Percentiles rank a stretch among this genome's conserved stretches.
Conservation (phyloP, 2,329 filamentous ascomycete genomes). For the Mollisiaceae sp. region DNA sequence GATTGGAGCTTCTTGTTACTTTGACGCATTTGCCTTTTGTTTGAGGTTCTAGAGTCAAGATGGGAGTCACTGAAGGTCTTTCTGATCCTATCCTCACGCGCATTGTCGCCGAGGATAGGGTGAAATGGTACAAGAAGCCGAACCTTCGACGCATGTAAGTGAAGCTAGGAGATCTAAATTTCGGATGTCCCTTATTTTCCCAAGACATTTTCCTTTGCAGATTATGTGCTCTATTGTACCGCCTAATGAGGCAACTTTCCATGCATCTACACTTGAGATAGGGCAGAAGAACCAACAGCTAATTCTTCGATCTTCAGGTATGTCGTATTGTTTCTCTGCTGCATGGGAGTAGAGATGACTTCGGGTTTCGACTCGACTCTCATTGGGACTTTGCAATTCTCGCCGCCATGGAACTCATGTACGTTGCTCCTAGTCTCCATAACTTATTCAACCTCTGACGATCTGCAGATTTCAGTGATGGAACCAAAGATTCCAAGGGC, state of each 20-base stretch:
- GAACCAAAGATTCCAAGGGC: conserved; percentile 17
- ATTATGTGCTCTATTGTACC: no score
- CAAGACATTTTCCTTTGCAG: no score
- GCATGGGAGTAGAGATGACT: conserved; percentile 59
- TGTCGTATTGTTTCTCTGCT: conserved; percentile 50
- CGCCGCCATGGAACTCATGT: conserved; percentile 43
- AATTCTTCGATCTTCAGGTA: conserved; percentile 40
- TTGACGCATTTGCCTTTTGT: not conserved
- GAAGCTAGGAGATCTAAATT: no score
- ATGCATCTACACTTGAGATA: no score
- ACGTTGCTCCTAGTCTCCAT: not conserved
- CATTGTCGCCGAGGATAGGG: conserved; percentile 40
- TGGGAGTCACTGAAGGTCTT: conserved; percentile 16
- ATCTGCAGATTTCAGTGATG: conserved; percentile 24
- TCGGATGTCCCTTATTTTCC: no score
- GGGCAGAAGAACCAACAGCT: no score
- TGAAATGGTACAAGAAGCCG: conserved; percentile 47
- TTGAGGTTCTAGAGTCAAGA: not conserved
- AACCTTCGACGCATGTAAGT: conserved; percentile 40
- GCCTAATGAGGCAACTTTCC: no score
- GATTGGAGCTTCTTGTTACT: not conserved
- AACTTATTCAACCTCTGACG: conserved; percentile 10
- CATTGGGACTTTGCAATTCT: conserved; percentile 51
- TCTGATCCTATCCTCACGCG: conserved; percentile 46
- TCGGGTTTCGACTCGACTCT: conserved; percentile 50